phyloP scores from a whole-genome alignment of 2,329 filamentous ascomycete species.

The Ophiocordyceps camponoti-rufipedis region DNA sequence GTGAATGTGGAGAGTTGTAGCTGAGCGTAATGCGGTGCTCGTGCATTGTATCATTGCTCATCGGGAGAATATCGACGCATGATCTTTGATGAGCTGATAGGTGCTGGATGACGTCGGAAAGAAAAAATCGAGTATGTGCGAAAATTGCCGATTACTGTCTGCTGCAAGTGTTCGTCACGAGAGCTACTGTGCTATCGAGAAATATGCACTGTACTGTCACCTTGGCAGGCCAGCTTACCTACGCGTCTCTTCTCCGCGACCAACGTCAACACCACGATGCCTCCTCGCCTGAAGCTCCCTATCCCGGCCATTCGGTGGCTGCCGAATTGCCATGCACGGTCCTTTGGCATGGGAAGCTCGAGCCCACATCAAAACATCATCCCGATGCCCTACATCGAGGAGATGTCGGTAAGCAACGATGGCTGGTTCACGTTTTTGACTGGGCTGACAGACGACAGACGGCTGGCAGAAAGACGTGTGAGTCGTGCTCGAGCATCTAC shows the following conservation, averaged over 20 bases:
- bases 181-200: background rate
- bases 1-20: background rate
- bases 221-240: background rate
- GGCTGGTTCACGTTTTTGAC: background rate
- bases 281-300: conserved; percentile 11
- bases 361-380: conserved; percentile 20
- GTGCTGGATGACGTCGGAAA: background rate
- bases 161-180: too few relatives aligned
- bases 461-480: conserved; percentile 63
- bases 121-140: background rate
- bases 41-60: conserved; percentile 12
- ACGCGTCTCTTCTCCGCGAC: background rate
- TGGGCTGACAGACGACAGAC: conserved; percentile 30
- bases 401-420: conserved; percentile 18
- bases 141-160: background rate
- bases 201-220: background rate
- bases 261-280: conserved; percentile 6
- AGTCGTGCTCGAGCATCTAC: conserved; percentile 7
- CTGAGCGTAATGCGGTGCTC: conserved; percentile 2
- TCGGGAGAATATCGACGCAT: background rate
- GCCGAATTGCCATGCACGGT: conserved; percentile 16
- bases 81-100: too few relatives aligned
- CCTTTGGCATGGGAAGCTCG: conserved; percentile 23
- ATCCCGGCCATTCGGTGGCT: conserved; percentile 16
- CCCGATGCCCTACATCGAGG: conserved; percentile 39